Base-by-base conservation (phyloP, 176 grass and related monocot species). In the Carex kokanica region DNA sequence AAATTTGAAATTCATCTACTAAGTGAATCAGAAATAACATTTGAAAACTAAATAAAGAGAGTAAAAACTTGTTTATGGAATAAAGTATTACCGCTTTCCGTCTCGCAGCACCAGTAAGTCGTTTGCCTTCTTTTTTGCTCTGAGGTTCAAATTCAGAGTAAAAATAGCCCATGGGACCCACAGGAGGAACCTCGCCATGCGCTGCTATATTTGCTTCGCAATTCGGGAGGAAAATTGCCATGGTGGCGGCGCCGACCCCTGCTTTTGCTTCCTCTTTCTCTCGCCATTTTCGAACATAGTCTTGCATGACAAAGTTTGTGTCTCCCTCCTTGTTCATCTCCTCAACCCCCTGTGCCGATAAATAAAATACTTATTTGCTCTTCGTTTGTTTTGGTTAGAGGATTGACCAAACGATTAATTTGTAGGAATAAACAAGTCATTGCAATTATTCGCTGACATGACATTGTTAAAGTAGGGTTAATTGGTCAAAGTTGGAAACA, bases 91-190 rank as follows among this genome's bases (percentile, higher is more conserved):
- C 65, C 74, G 88, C 90, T 25, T 97, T 97, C 67, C 94, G 87
- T 83, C 88, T 97, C 91, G 87, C 87, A n/a, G 91, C 84, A 89
- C 94, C 94, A 38, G 91, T 97, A 56, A 93, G 65, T n/a, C 32
- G 32, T 6, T 12, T 20, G 53, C 6, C 6, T 68, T 36, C 86
- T 87, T 87, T 86, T 41, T 77, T 89, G 78, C 74, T 79, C 45
- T 88, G 90, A 79, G 84, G 77, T 69, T 79, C 73, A 17, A 77
- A 73, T 72, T 73, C 24, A 20, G 51, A 60, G 45, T 40, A 21
- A 13, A 70, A 20, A 60, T 52, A 20, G 43, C 45, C 25, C 56
- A 59, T 64, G 90, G 75, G 84, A 56, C 7, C 62, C 87, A 45
- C 5, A 54, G 11, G 78, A 83, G 83, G 78, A 88, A 34, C 59